Base-by-base conservation (phyloP, 2,329 filamentous ascomycete species). In the Orbilia javanica region DNA sequence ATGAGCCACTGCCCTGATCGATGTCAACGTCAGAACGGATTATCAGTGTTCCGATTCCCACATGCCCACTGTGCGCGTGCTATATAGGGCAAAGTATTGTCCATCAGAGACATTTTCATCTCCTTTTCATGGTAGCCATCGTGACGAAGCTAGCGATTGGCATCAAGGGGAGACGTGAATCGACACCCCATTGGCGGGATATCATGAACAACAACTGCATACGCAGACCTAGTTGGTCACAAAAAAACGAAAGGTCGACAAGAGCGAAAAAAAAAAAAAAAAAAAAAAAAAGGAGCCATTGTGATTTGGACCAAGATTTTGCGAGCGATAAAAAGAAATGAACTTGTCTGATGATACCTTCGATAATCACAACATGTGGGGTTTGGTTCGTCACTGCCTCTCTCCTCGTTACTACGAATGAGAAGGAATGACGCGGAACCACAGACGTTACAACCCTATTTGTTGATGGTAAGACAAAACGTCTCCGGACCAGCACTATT, bases 361-460 rank as follows among this genome's bases (percentile, higher is more conserved):
- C 52, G 67, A 72, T 63, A 57, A 39, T 78, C 74, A 78, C 74
- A 67, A 20, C 62, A 60, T 63, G 74, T 72, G 67, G 73, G 62
- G 62, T 60, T 50, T 36, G 15, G n/a, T n/a, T 29, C 53, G 25
- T 46, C 72, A 57, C 36, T 36, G 48, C 60, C 20, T 27, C 60
- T 60, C 46, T 18, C 46, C 50, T 18, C 69, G 34, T 36, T 11
- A 36, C 34, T 39, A 22, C 22, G 20, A 52, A 36, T 53, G 57
- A 69, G 46, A 46, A 36, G 29, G 25, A 71, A 78, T 22, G 67
- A 68, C 62, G 18, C 74, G 74, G 74, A 77, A 78, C 68, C 74
- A 78, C 67, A 78, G 60, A 66, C 36, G 53, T 78, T 71, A 64
- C 44, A 48, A 72, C 67, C 74, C 74, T 78, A 78, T 78, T 78